phyloP scores from a whole-genome alignment of 805 yeast genomes.

The Pichia rugopelliculosa region DNA sequence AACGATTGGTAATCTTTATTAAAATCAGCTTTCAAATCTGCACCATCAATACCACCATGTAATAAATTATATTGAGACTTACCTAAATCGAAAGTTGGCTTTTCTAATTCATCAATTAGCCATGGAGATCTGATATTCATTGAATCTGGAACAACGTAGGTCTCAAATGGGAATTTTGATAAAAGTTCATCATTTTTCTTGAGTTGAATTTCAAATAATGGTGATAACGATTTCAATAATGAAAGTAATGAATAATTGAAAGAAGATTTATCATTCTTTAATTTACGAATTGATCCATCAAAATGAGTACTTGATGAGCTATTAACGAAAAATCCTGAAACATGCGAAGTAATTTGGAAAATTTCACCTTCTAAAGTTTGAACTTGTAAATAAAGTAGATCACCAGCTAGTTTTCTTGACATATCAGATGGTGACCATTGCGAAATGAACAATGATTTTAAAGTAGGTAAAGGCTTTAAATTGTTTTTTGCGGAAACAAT shows the following conservation, averaged over 20 bases:
- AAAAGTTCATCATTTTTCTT: slow-evolving; percentile 42
- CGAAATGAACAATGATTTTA: slow-evolving; percentile 53
- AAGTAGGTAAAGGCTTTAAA: slow-evolving; percentile 37
- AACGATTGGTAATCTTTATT: slow-evolving; percentile 85
- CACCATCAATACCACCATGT: slow-evolving; percentile 52
- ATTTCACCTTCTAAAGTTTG: slow-evolving; percentile 78
- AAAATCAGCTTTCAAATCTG: slow-evolving; percentile 65
- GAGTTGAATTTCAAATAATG: slow-evolving; percentile 48
- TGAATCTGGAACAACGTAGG: slow-evolving; percentile 56
- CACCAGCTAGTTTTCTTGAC: slow-evolving; percentile 58
- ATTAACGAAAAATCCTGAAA: slow-evolving; percentile 74
- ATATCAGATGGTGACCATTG: slow-evolving; percentile 84
- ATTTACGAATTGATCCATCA: slow-evolving; percentile 45
- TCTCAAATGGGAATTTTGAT: slow-evolving; percentile 39
- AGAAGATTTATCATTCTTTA: slow-evolving; percentile 28
- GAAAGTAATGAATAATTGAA: slow-evolving; percentile 45
- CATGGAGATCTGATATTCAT: slow-evolving; percentile 66
- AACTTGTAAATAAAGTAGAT: slow-evolving; percentile 65
- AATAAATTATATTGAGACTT: slow-evolving; percentile 51
- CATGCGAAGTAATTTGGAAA: slow-evolving; percentile 69
- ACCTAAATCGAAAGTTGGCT: slow-evolving; percentile 44
- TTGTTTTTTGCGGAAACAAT: slow-evolving; percentile 28
- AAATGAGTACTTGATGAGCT: slow-evolving; percentile 59
- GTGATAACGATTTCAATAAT: slow-evolving; percentile 59
- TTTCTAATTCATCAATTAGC: slow-evolving; percentile 39